Conservation (phyloP, 2,329 filamentous ascomycete genomes). For the Colletotrichum sp. region DNA sequence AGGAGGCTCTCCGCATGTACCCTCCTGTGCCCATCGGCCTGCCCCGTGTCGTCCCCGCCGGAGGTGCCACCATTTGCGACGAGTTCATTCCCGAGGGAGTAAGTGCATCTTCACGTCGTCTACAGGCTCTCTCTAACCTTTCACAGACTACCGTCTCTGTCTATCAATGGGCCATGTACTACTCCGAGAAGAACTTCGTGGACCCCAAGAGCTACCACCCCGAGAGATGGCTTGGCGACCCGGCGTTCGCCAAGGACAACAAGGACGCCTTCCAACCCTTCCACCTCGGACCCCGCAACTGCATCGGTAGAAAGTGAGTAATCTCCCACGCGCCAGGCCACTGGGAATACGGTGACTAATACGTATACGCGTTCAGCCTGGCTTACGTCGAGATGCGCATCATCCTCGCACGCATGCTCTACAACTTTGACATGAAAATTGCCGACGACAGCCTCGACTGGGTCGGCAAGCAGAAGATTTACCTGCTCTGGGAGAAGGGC, state of each 20-base stretch:
- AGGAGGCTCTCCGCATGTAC: constrained; percentile 48
- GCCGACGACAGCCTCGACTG: constrained; percentile 36
- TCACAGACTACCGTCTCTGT: constrained; percentile 41
- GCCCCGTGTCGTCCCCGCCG: constrained; percentile 31
- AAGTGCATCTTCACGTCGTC: not conserved
- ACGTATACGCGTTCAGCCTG: constrained; percentile 27
- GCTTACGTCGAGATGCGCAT: constrained; percentile 55
- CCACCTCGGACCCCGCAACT: constrained; percentile 52
- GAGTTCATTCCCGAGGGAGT: constrained; percentile 36
- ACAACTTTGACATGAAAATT: constrained; percentile 49
- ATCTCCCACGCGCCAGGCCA: not conserved
- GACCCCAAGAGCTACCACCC: constrained; percentile 38
- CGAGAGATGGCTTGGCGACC: constrained; percentile 31
- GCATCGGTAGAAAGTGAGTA: constrained; percentile 53
- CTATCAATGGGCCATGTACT: constrained; percentile 36
- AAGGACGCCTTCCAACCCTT: constrained; percentile 51
- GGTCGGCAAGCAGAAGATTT: constrained; percentile 29
- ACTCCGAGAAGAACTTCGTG: constrained; percentile 34
- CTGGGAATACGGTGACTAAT: not conserved
- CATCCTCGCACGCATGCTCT: constrained; percentile 48
- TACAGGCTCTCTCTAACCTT: not conserved
- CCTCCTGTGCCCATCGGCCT: constrained; percentile 31
- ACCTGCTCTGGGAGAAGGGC: constrained; percentile 14
- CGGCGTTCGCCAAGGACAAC: constrained; percentile 25
- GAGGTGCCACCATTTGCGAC: constrained; percentile 35